Evolutionary conservation across 2,329 filamentous ascomycete species (phyloP), one percentile per base, ranked within the genome.

Genomic region (Phyllosticta capitalensis): DNA sequence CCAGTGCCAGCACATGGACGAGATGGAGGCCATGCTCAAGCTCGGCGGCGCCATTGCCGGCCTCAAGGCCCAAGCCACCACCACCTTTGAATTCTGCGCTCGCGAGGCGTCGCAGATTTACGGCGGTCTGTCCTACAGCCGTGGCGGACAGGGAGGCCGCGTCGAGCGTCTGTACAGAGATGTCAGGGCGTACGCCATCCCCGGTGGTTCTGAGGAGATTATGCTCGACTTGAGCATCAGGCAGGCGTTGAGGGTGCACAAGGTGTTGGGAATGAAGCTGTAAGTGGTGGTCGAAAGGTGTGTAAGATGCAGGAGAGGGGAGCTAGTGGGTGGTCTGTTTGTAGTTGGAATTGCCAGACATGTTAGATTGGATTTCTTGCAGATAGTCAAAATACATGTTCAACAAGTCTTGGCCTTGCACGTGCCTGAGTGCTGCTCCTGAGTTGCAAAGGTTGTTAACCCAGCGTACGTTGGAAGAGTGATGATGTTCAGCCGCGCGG

Each of bases 71-170:
- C 94, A 99, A 75, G 82, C 88, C 50, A 99, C 94, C 1, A 83
- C 90, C 2, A 96, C 92, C 0, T 99, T 97, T 68, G 94, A 99
- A 78, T 97, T 95, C 80, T 99, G 94, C 76, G 94, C 94, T 30
- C 83, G 92, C 62, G 94, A 99, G 78, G 94, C 94, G 17, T 90
- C 86, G 71, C 94, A 99, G 81, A 97, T 99, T 75, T 99, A 97
- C 68, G 94, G 94, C 62, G 94, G 94, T 24, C 78, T 97, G 65
- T 91, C 87, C 67, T 97, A 97, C 78, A 92, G 86, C 61, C 84
- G 92, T 51, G 94, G 94, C 59, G 94, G 94, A 17, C 94, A 97
- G 78, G 94, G 94, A 62, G 92, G 85, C 61, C 96, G 96, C 83
- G 84, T 97, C 56, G 94, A 99, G 83, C 79, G 94, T 62, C 77